A percentile compares a stretch with the other conserved stretches of the same genome.
These are phyloP conservation scores for Penicillium antarcticum DNA, from an alignment of 495 filamentous ascomycete genomes.

Conservation along the genomic window DNA sequence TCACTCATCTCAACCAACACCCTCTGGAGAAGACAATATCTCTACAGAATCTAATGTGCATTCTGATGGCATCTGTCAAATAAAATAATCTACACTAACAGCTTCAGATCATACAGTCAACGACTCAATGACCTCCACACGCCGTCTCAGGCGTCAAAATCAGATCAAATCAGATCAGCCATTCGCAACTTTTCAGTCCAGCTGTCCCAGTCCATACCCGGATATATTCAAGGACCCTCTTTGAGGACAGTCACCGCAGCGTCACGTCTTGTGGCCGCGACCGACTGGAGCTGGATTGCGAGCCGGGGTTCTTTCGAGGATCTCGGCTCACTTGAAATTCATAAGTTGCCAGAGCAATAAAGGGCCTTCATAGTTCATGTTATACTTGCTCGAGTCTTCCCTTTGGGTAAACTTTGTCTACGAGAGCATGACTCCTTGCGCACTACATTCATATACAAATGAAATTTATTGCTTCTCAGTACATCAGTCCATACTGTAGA, in stretches of 20 bases:
- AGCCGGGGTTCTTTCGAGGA: slow-evolving; percentile 14
- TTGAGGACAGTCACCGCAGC: slow-evolving; percentile 42
- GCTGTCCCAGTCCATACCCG: slow-evolving; percentile 34
- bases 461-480: slow-evolving; percentile 3
- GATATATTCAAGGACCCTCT: slow-evolving; percentile 34
- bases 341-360: slow-evolving; percentile 41
- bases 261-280: slow-evolving; percentile 46
- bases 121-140: neutral
- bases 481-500: neutral
- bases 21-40: neutral
- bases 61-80: slow-evolving; percentile 1
- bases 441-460: slow-evolving; percentile 37
- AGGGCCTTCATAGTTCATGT: slow-evolving; percentile 56
- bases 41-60: slow-evolving; percentile 10
- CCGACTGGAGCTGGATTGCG: slow-evolving; percentile 46
- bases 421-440: slow-evolving; percentile 54
- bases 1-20: neutral
- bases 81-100: neutral
- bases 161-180: neutral
- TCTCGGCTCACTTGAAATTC: slow-evolving; percentile 7
- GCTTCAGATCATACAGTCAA: neutral
- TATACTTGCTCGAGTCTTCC: slow-evolving; percentile 30
- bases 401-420: slow-evolving; percentile 22
- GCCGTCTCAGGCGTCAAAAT: neutral
- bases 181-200: slow-evolving; percentile 39